phyloP scores from a whole-genome alignment of 2,329 filamentous ascomycete species.

The Chaetomiaceae sp. region DNA sequence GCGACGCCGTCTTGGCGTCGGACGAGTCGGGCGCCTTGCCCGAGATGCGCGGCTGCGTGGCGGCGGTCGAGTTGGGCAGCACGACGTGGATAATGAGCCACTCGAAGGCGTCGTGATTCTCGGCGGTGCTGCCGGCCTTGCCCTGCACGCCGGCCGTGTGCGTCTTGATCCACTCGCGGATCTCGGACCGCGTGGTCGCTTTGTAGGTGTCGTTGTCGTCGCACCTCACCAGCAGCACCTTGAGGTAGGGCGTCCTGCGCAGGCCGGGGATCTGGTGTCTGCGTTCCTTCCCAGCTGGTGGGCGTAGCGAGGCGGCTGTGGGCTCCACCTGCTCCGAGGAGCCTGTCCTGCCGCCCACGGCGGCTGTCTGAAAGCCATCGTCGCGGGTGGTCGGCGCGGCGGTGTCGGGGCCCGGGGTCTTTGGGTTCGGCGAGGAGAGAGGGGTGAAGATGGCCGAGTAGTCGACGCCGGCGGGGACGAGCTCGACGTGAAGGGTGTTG shows the following conservation, averaged over 20 bases:
- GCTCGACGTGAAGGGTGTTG: constrained; percentile 83
- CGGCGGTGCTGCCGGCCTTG: constrained; percentile 60
- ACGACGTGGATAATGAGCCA: constrained; percentile 94
- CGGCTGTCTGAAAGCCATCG: constrained; percentile 59
- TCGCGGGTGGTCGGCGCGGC: constrained; percentile 37
- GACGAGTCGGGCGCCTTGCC: constrained; percentile 49
- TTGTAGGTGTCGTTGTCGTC: constrained; percentile 97
- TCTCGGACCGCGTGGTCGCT: constrained; percentile 65
- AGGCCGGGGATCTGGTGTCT: constrained; percentile 94
- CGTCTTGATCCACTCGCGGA: constrained; percentile 87
- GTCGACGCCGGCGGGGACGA: constrained; percentile 61
- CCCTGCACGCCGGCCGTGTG: constrained; percentile 58
- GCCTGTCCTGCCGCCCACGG: constrained; percentile 39
- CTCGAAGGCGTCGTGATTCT: constrained; percentile 94
- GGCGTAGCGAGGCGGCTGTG: constrained; percentile 30
- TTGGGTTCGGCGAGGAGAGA: constrained; percentile 32
- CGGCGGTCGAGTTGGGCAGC: constrained; percentile 75
- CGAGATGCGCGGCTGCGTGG: constrained; percentile 67
- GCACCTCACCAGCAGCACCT: constrained; percentile 82
- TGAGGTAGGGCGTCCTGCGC: constrained; percentile 88
- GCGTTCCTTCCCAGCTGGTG: constrained; percentile 50
- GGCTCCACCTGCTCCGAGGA: constrained; percentile 39
- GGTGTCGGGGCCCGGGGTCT: constrained; percentile 28
- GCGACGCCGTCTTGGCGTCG: constrained; percentile 56
- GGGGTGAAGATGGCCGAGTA: constrained; percentile 35